These are phyloP conservation scores for Entrophospora sp. DNA, from an alignment of 192 early-diverging fungal species.

Conservation along the genomic window DNA sequence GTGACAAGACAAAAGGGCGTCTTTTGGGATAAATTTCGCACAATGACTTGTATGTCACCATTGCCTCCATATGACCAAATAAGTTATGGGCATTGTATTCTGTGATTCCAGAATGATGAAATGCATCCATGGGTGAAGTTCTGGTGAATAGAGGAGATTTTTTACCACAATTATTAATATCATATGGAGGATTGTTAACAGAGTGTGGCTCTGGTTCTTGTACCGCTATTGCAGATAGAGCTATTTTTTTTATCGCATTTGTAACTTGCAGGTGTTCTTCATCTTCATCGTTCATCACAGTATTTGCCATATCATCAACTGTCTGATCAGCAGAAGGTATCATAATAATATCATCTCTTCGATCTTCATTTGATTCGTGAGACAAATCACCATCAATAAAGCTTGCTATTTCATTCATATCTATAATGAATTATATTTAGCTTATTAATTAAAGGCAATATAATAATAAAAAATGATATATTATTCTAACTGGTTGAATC, in stretches of 20 bases:
- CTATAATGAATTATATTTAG: conserved; percentile 17
- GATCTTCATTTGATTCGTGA: no score
- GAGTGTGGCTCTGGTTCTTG: background rate
- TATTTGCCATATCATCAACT: conserved; percentile 9
- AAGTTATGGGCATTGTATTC: conserved; percentile 53
- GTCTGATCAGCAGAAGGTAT: conserved; percentile 5
- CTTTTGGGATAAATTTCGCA: conserved; percentile 27
- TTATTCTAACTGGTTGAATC: no score
- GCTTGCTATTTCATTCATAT: conserved; percentile 51
- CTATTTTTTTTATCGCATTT: no score
- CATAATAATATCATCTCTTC: background rate
- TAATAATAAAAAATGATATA: no score
- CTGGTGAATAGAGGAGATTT: conserved; percentile 23
- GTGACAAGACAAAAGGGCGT: conserved; percentile 53
- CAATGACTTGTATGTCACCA: conserved; percentile 36
- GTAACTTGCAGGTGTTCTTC: no score
- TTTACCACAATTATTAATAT: conserved; percentile 24
- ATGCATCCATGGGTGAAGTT: conserved; percentile 24
- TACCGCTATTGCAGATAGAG: no score
- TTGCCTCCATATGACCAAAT: conserved; percentile 54
- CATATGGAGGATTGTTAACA: conserved; percentile 24
- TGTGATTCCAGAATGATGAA: conserved; percentile 38
- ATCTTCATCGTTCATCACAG: no score
- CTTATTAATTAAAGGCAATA: no score
- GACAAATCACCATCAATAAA: conserved; percentile 15